Evolutionary conservation across 805 yeast genomes (phyloP).

Genomic region (Candida ficus): DNA sequence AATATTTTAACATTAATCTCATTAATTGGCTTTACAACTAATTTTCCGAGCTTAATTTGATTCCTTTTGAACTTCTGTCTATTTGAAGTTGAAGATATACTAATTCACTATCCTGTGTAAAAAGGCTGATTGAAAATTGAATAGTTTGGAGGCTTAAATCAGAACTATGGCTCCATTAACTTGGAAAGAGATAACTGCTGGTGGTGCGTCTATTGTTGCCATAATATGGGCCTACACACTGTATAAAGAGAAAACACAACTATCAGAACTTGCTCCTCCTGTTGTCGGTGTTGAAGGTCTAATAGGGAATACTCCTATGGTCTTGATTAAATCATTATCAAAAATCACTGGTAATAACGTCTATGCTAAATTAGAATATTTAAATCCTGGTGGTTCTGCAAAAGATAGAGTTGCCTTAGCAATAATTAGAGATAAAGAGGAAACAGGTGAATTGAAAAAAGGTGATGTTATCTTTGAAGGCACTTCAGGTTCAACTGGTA

Average conservation of each 20-base stretch:
- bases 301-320: conserved; percentile 88
- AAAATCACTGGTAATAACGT: conserved; percentile 72
- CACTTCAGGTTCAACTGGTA: conserved; percentile 96
- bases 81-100: no score
- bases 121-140: no score
- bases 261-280: conserved; percentile 26
- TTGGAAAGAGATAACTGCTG: conserved; percentile 23
- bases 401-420: conserved; percentile 92
- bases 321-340: conserved; percentile 67
- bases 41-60: no score
- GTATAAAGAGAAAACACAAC: conserved; percentile 1
- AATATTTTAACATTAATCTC: no score
- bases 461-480: conserved; percentile 89
- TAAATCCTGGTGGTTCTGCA: conserved; percentile 94
- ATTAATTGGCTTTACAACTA: no score
- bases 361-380: conserved; percentile 79
- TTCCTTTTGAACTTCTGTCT: no score
- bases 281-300: conserved; percentile 64
- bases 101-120: no score
- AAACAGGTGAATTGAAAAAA: conserved; percentile 44
- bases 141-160: neutral
- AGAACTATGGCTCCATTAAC: conserved; percentile 5
- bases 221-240: conserved; percentile 10
- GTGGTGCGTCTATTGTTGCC: conserved; percentile 17
- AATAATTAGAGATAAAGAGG: conserved; percentile 67